Base-by-base conservation (phyloP, 371 early-diverging fungal species). In the Synchytrium microbalum region DNA sequence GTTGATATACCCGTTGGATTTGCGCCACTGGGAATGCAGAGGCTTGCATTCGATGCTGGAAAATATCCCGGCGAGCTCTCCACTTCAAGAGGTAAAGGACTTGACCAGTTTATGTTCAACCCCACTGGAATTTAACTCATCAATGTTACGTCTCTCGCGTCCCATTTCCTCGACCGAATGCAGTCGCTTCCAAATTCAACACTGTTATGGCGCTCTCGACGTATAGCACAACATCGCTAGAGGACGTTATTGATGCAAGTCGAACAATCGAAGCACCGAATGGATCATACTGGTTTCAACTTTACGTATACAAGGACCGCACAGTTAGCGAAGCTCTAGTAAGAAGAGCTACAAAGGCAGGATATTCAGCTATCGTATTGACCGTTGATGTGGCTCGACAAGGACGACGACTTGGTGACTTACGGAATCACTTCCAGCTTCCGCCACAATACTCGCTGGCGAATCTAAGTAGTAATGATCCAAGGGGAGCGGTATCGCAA, bases 311-410 rank as follows among this genome's bases (percentile, higher is more conserved):
- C 56, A 27, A 33, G n/a, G 58, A 71, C 59, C 64, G 72, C 25
- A 26, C n/a, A 8, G 33, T 58, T 25, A 33, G 68, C 14, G 61
- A 57, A 30, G 52, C 32, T 16, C 54, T 72, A 24, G 29, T 72
- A 10, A 72, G 60, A 19, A 56, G 64, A 8, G 72, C 73, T n/a
- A 69, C 61, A 38, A 24, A 16, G 29, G 60, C 62, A 14, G 72
- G 72, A 27, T 72, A 64, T 58, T 32, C 60, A 57, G 73, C 72
- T 19, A 32, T 72, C 23, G 58, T 63, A 1, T 29, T 72, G 13
- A 72, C 72, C 19, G 74, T 72, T 23, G 72, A 72, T 59, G 51
- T 61, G 27, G 67, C 65, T 2, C 60, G 58, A 3, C 62, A 68
- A 10, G 72, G 66, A 26, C 63, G 66, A 14, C 23, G 72, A n/a